These are phyloP conservation scores for Tetrahymena elliotti DNA, from an alignment of 73 alveolate genomes.

Conservation along the genomic window DNA sequence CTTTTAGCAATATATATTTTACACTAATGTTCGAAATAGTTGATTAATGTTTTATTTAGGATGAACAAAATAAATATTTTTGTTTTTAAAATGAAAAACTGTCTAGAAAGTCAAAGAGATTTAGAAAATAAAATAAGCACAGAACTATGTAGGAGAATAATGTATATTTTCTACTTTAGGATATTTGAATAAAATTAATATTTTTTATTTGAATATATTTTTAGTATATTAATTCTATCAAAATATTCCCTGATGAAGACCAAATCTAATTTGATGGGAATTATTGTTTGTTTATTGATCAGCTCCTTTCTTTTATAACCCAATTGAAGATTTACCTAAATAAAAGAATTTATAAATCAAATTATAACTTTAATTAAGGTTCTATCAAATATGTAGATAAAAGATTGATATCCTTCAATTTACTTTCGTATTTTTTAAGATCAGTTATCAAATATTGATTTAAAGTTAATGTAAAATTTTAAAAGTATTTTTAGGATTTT, in stretches of 20 bases:
- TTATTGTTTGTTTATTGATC: background rate
- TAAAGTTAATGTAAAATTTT: background rate
- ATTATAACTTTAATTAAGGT: background rate
- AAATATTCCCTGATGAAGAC: background rate
- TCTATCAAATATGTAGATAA: background rate
- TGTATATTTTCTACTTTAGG: background rate
- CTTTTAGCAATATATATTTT: too few species aligned
- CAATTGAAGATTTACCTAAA: background rate
- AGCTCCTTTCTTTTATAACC: background rate
- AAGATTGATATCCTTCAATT: background rate
- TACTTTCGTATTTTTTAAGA: background rate
- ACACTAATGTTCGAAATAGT: too few species aligned
- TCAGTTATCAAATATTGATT: background rate
- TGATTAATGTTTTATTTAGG: too few species aligned
- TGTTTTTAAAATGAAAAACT: too few species aligned
- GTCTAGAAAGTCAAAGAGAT: too few species aligned
- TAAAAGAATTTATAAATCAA: background rate
- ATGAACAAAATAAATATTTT: too few species aligned
- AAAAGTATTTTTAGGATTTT: background rate
- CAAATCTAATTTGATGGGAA: background rate
- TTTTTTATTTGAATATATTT: too few species aligned
- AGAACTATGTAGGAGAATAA: background rate
- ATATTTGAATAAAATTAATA: too few species aligned
- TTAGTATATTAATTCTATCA: background rate
- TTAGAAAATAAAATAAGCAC: too few species aligned